Base-by-base conservation (phyloP, 345 rosid genomes). In the Durio zibethinus region DNA sequence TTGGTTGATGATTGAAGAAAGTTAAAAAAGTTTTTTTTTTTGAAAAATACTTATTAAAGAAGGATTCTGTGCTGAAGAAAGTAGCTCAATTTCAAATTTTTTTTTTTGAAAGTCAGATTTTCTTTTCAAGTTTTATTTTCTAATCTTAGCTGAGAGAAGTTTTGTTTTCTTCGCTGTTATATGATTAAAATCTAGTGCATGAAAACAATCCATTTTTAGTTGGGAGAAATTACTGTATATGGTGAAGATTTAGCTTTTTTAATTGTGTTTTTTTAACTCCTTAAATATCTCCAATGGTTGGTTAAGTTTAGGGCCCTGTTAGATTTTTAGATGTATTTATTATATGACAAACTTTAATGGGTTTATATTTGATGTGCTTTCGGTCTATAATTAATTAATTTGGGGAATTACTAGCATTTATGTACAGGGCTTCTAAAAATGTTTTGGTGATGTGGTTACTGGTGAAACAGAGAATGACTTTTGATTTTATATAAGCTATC, bases 361-460 rank as follows among this genome's bases (percentile, higher is more conserved):
- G 7, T 2, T 40, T 65, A 65, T 65, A 10, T 65, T 40, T 20
- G 67, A 5, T 8, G 16, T 1, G 0, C 25, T 10, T 9, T 57
- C 6, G 1, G 5, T 50, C 4, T 54, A 8, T 21, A 21, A 10
- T 10, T 21, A n/a, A 0, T 54, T 7, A 7, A 4, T n/a, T 53
- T 1, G 7, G 10, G 2, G 7, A 56, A 10, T 16, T 1, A 3
- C 50, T 25, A 57, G 29, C 29, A 23, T 56, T 21, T 54, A 50
- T 38, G 5, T 38, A 10, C 48, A 1, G 12, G 14, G 0, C 80
- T 94, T 94, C 7, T 43, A 43, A 43, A 43, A 10, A 10, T 14
- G 2, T 43, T 43, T 43, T 43, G n/a, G n/a, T 64, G 4, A 35
- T 64, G 11, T 21, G 1, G 14, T 20, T 78, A 61, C 88, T 69